A percentile compares a stretch with the other conserved stretches of the same genome.
Conservation (phyloP, 1,139 yeast species). For the Kodamaea ohmeri region DNA sequence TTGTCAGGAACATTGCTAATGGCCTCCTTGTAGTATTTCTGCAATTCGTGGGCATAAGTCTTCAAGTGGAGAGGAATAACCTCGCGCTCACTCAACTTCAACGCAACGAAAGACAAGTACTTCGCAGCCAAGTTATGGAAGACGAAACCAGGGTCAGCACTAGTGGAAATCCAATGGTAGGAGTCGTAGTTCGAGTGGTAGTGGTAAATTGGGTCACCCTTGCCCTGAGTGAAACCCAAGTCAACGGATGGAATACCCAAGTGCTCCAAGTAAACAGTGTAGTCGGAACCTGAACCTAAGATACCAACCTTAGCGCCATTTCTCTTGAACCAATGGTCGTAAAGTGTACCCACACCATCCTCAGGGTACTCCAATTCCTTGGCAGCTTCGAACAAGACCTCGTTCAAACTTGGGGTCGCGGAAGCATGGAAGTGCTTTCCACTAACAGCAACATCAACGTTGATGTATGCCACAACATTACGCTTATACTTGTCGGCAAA, state of each 20-base stretch:
- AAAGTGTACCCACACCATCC: constrained; percentile 42
- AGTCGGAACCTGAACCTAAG: constrained; percentile 48
- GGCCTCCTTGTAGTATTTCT: constrained; percentile 30
- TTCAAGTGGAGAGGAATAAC: constrained; percentile 39
- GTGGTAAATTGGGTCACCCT: constrained; percentile 49
- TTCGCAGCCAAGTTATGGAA: constrained; percentile 58
- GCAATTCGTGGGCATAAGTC: constrained; percentile 37
- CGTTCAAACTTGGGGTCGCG: constrained; percentile 42
- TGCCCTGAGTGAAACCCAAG: constrained; percentile 32
- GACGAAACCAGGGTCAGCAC: constrained; percentile 53
- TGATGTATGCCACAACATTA: constrained; percentile 44
- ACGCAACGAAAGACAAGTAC: constrained; percentile 52
- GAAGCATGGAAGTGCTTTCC: constrained; percentile 34
- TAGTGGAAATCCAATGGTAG: constrained; percentile 52
- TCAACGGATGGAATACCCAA: constrained; percentile 47
- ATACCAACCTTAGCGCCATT: constrained; percentile 34
- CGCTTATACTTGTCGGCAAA: constrained; percentile 34
- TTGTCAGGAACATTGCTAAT: constrained; percentile 28
- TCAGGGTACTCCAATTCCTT: constrained; percentile 47
- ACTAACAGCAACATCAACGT: constrained; percentile 40
- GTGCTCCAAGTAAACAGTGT: constrained; percentile 47
- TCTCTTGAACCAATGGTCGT: constrained; percentile 53
- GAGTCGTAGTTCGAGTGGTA: constrained; percentile 62
- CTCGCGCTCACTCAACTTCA: constrained; percentile 55
- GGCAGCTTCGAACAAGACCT: constrained; percentile 33